Base-by-base conservation (phyloP, 176 grass and related monocot genomes). In the Ananas comosus region DNA sequence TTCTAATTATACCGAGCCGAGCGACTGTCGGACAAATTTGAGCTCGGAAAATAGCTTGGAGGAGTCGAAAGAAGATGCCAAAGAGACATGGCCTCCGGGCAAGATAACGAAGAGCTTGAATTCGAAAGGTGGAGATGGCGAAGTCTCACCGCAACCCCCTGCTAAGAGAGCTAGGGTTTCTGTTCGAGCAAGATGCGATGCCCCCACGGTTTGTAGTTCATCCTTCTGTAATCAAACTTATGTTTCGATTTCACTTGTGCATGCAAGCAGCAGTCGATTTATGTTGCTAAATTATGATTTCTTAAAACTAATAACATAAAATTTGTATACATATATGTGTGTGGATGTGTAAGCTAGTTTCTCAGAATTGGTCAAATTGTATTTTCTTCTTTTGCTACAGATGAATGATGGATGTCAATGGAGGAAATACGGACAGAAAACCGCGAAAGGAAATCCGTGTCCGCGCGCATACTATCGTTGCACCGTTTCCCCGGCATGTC, bases 341-440 rank as follows among this genome's bases (percentile, higher is more conserved):
- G 25, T 27, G 25, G 25, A 27, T 27, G 25, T 27, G 25, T 27
- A 27, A 27, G 1, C 13, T 6, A 52, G 54, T 73, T 28, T 13
- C 13, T 29, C 19, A 25, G n/a, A 42, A n/a, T n/a, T n/a, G n/a
- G n/a, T n/a, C n/a, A n/a, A n/a, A n/a, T n/a, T n/a, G n/a, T n/a
- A n/a, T 19, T 65, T 16, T 64, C 51, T 11, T 13, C 23, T 49
- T 23, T 64, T 16, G 4, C 12, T 69, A 12, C 68, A 91, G 87
- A 80, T 91, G 74, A 84, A 79, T 29, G 90, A 94, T 69, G 86
- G 90, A 10, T 86, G 83, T 52, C 83, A 87, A 11, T 94, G 91
- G 91, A 88, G 91, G 3, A 94, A 94, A 77, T 94, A 94, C 70
- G 91, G 91, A 9, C 91, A 94, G 78, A 94, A 94, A 74, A 80